Percentiles rank a stretch among this genome's conserved stretches.
Evolutionary conservation across 768 basidiomycete genomes (phyloP).

Genomic region (Amanita rimosa): DNA sequence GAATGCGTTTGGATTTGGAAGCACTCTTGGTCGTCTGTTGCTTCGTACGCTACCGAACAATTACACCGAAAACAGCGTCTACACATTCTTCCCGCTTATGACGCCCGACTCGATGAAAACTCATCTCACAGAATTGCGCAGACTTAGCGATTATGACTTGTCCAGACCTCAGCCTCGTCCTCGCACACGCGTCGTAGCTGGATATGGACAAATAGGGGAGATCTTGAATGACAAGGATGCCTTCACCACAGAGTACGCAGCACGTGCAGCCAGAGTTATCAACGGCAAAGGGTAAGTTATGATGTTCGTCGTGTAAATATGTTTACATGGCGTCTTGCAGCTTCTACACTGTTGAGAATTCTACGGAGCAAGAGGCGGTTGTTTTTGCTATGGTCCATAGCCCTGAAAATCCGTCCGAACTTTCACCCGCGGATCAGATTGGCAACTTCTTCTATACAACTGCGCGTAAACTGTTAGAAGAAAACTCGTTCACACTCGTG

Average conservation of each 20-base stretch:
- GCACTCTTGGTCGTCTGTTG: constrained; percentile 63
- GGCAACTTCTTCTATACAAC: constrained; percentile 55
- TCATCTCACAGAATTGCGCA: constrained; percentile 44
- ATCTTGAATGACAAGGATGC: constrained; percentile 34
- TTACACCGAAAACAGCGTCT: constrained; percentile 58
- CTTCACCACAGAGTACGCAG: constrained; percentile 40
- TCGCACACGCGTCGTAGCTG: constrained; percentile 21
- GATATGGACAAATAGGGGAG: constrained; percentile 39
- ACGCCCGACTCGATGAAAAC: constrained; percentile 59
- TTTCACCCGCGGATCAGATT: constrained; percentile 29
- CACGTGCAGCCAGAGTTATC: constrained; percentile 41
- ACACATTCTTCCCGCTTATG: constrained; percentile 87
- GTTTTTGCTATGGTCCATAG: constrained; percentile 33
- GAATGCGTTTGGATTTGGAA: constrained; percentile 63
- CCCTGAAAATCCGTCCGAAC: constrained; percentile 19
- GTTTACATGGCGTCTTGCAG: constrained; percentile 21
- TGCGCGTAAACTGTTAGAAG: constrained; percentile 45
- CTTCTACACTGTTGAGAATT: constrained; percentile 53
- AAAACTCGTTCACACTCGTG: constrained; percentile 44
- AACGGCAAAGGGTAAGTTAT: constrained; percentile 44
- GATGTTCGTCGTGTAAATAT: neutral
- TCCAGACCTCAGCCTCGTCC: constrained; percentile 29
- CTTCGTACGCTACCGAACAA: constrained; percentile 63
- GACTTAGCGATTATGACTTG: constrained; percentile 43
- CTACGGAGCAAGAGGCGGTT: constrained; percentile 38